phyloP scores from a whole-genome alignment of 1,284 basidiomycete species.

The Pascua guehoae region DNA sequence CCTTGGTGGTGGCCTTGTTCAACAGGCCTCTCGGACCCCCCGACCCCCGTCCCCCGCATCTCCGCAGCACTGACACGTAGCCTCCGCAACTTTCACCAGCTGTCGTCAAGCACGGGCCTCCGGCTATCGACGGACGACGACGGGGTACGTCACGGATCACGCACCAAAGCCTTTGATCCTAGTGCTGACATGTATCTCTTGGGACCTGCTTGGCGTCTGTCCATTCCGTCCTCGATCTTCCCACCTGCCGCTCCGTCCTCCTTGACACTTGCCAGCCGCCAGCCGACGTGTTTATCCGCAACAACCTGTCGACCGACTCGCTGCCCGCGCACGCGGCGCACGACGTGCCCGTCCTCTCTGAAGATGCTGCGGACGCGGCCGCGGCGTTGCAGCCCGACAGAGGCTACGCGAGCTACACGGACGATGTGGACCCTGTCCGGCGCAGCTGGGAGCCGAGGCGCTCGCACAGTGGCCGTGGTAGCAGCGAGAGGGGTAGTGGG shows the following conservation, averaged over 20 bases:
- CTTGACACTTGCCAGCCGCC: constrained; percentile 24
- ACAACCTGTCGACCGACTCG: constrained; percentile 39
- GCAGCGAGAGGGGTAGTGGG: too few relatives aligned
- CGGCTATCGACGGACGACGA: constrained; percentile 21
- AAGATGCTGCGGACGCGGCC: constrained; percentile 1
- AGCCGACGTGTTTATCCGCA: constrained; percentile 32
- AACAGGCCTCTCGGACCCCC: too few relatives aligned
- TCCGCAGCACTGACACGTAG: background rate
- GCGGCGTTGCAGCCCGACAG: constrained; percentile 1
- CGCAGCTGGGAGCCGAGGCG: too few relatives aligned
- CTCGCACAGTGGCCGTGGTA: too few relatives aligned
- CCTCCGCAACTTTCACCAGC: background rate
- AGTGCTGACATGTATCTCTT: constrained; percentile 1
- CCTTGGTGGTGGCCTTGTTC: too few relatives aligned
- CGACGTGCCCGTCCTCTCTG: constrained; percentile 13
- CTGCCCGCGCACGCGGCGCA: constrained; percentile 25
- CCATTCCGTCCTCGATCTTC: constrained; percentile 1
- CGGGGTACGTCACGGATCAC: constrained; percentile 14
- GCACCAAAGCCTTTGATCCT: background rate
- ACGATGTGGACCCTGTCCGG: background rate
- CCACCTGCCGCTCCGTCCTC: background rate
- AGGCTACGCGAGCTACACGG: background rate
- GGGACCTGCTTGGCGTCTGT: background rate
- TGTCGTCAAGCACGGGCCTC: too few relatives aligned
- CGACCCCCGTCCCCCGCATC: too few relatives aligned